These are phyloP conservation scores for Komagataella mondaviorum DNA, from an alignment of 805 yeast genomes.

Conservation along the genomic window DNA sequence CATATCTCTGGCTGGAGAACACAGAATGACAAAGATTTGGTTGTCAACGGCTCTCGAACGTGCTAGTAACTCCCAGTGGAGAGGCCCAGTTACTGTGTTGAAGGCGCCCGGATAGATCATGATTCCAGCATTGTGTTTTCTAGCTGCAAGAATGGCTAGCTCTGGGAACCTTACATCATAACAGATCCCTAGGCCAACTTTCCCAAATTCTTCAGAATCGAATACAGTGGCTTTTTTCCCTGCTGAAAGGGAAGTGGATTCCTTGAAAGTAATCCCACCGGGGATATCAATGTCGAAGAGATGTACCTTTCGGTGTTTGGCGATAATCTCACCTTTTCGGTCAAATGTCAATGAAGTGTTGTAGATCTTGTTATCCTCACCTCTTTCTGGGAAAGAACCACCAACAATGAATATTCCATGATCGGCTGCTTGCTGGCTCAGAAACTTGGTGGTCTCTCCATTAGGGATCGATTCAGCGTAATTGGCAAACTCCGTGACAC, in stretches of 20 bases:
- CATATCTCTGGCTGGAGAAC: constrained; percentile 80
- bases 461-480: constrained; percentile 81
- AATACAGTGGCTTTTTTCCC: constrained; percentile 77
- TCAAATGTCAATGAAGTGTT: constrained; percentile 67
- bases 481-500: constrained; percentile 72
- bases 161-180: constrained; percentile 78
- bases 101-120: constrained; percentile 80
- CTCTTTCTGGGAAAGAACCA: constrained; percentile 83
- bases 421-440: constrained; percentile 55
- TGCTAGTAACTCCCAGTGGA: constrained; percentile 72
- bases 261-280: constrained; percentile 79
- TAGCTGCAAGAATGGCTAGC: constrained; percentile 54
- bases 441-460: constrained; percentile 52
- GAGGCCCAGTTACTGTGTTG: constrained; percentile 74
- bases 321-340: constrained; percentile 63
- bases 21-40: constrained; percentile 57
- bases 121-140: constrained; percentile 41
- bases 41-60: constrained; percentile 66
- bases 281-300: constrained; percentile 90
- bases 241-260: constrained; percentile 59
- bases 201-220: constrained; percentile 48
- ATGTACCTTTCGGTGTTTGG: constrained; percentile 84
- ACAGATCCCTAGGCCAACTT: constrained; percentile 77
- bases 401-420: constrained; percentile 61
- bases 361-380: constrained; percentile 43